Evolutionary conservation across 768 basidiomycete genomes (phyloP).

Genomic region (Macrolepiota dolichaula): DNA sequence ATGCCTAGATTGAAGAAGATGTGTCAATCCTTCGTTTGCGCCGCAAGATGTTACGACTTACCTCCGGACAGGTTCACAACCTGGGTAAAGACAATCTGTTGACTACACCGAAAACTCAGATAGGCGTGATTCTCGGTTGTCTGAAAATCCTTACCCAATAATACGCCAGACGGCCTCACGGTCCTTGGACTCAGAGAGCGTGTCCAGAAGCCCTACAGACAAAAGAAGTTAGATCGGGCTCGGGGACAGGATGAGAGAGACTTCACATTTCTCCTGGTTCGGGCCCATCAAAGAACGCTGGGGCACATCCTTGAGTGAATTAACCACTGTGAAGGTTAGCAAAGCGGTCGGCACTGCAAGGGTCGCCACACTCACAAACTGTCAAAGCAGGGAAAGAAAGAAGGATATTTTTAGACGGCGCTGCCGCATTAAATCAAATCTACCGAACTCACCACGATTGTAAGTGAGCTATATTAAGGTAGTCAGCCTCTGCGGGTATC

Average conservation of each 20-base stretch:
- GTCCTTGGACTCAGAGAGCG: constrained; percentile 37
- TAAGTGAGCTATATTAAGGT: not conserved
- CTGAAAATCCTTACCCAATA: constrained; percentile 32
- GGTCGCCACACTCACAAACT: not conserved
- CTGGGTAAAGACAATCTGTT: constrained; percentile 55
- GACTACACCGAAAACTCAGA: constrained; percentile 24
- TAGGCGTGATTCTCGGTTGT: not conserved
- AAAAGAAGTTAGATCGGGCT: not conserved
- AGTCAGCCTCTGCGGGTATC: not conserved
- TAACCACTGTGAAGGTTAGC: not conserved
- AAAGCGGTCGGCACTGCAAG: not conserved
- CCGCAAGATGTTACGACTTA: not conserved
- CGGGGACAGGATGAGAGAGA: not conserved
- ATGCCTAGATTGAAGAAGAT: not conserved
- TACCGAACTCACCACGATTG: not conserved
- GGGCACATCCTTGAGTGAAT: not conserved
- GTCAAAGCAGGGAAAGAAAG: not conserved
- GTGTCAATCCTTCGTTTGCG: not conserved
- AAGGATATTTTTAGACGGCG: not conserved
- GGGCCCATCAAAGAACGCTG: constrained; percentile 53
- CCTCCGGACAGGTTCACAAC: constrained; percentile 22
- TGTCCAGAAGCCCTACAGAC: constrained; percentile 38
- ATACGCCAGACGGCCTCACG: constrained; percentile 52
- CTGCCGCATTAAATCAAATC: not conserved
- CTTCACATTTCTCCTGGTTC: constrained; percentile 46